These are phyloP conservation scores for Neonectria sp. DNA, from an alignment of 2,329 filamentous ascomycete genomes.

Conservation along the genomic window DNA sequence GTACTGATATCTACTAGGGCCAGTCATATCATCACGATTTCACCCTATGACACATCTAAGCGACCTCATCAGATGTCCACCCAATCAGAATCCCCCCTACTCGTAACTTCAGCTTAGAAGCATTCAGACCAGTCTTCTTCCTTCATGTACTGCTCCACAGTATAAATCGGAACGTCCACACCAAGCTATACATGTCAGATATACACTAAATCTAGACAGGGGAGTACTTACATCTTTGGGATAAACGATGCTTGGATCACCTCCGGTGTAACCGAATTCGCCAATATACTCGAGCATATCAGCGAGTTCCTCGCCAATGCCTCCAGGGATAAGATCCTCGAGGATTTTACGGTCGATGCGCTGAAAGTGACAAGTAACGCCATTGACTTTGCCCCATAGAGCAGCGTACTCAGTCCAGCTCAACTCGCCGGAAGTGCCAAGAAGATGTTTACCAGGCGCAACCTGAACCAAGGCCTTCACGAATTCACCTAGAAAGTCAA, in stretches of 20 bases:
- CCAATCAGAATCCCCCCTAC: no score
- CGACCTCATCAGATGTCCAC: neutral
- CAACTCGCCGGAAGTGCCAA: conserved; percentile 1
- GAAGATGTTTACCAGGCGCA: neutral
- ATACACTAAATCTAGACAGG: no score
- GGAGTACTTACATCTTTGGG: neutral
- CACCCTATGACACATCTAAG: no score
- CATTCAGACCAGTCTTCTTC: neutral
- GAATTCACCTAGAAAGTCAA: neutral
- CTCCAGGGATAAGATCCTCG: conserved; percentile 3
- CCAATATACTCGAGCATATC: conserved; percentile 14
- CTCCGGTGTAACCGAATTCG: conserved; percentile 8
- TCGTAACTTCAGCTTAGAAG: neutral
- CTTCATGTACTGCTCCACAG: neutral
- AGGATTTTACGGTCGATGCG: neutral
- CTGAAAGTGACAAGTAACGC: neutral
- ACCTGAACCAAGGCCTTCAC: conserved; percentile 1
- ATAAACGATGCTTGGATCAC: neutral
- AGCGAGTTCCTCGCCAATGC: conserved; percentile 10
- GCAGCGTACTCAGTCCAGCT: conserved; percentile 10
- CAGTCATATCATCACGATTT: no score
- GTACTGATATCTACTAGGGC: no score
- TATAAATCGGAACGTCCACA: neutral
- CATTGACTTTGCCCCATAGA: neutral
- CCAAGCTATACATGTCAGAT: neutral